Evolutionary conservation across 2,329 filamentous ascomycete genomes (phyloP).

Genomic region (Fusarium brachygibbosum): DNA sequence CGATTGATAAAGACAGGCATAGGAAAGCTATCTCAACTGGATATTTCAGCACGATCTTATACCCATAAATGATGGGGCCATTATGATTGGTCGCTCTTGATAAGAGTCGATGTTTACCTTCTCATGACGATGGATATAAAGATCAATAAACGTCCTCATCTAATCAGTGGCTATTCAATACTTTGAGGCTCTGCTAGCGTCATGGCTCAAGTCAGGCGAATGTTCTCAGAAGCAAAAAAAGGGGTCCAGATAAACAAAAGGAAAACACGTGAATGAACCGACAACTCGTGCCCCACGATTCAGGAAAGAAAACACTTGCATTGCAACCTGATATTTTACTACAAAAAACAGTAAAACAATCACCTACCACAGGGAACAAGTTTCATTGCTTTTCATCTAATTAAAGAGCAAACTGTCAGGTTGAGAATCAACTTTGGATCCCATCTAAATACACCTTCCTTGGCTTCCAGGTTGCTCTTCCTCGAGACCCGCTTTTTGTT

Average conservation of each 20-base stretch:
- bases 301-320: not conserved
- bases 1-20: not conserved
- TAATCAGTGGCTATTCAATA: not conserved
- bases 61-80: not conserved
- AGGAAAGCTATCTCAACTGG: not conserved
- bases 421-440: not conserved
- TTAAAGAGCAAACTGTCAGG: not conserved
- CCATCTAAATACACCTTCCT: not conserved
- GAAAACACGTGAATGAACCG: constrained; percentile 32
- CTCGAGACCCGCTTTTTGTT: constrained; percentile 42
- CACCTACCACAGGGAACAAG: not conserved
- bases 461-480: constrained; percentile 7
- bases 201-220: not conserved
- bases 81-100: not conserved
- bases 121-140: not conserved
- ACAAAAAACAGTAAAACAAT: not conserved
- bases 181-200: constrained; percentile 5
- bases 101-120: not conserved
- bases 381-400: not conserved
- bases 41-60: not conserved
- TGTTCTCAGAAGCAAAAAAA: constrained; percentile 12
- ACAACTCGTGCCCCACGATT: constrained; percentile 38
- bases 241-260: constrained; percentile 13
- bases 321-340: not conserved
- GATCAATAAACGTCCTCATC: not conserved